Evolutionary conservation across 768 basidiomycete genomes (phyloP).

Genomic region (Lentinula detonsa): DNA sequence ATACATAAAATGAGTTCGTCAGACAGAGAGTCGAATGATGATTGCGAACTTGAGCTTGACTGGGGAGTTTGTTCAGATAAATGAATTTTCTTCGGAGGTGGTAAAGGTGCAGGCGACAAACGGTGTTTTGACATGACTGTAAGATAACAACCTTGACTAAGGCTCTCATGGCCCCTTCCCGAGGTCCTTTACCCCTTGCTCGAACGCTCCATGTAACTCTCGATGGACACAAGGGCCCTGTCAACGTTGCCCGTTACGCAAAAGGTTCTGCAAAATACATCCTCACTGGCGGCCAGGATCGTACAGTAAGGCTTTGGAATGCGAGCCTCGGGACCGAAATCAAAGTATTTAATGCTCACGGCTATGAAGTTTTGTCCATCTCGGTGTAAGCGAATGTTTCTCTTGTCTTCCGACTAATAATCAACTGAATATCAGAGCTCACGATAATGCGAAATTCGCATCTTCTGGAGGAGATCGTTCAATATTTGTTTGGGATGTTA

Average conservation of each 20-base stretch:
- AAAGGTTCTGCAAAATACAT: conserved; percentile 85
- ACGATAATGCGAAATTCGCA: conserved; percentile 92
- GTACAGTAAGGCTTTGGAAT: conserved; percentile 89
- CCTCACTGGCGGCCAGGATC: conserved; percentile 91
- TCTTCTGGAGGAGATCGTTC: conserved; percentile 92
- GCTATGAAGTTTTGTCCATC: conserved; percentile 91
- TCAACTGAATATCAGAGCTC: conserved; percentile 43
- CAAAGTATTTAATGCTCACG: conserved; percentile 86
- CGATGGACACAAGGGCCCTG: conserved; percentile 69
- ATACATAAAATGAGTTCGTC: conserved; percentile 74
- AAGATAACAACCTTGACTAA: background rate
- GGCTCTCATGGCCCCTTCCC: conserved; percentile 44
- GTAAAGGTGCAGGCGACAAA: conserved; percentile 43
- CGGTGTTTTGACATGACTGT: conserved; percentile 44
- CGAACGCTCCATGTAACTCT: conserved; percentile 62
- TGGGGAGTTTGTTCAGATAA: conserved; percentile 9
- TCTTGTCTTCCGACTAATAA: background rate
- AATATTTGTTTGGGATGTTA: conserved; percentile 95
- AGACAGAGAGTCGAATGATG: conserved; percentile 54
- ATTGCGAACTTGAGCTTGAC: conserved; percentile 9
- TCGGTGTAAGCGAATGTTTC: conserved; percentile 56
- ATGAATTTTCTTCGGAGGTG: conserved; percentile 53
- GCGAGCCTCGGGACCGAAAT: conserved; percentile 81
- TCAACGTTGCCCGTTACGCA: conserved; percentile 89
- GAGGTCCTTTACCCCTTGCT: conserved; percentile 45